Evolutionary conservation across 164 flowering plant species (phyloP).

Genomic region (Chimonanthus salicifolius): DNA sequence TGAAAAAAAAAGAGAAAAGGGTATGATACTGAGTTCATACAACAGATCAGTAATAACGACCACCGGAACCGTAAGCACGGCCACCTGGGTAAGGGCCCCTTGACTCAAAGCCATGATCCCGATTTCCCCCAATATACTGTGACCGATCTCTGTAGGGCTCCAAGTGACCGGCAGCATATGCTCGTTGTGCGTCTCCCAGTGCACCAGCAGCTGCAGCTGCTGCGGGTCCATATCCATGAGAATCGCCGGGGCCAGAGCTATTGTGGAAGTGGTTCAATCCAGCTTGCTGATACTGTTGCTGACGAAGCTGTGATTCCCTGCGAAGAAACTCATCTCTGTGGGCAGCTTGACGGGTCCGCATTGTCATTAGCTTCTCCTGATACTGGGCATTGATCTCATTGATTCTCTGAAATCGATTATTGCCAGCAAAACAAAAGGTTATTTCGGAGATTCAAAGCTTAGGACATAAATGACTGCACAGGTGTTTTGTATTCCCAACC

Average conservation of each 20-base stretch:
- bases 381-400: constrained; percentile 39
- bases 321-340: constrained; percentile 55
- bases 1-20: neutral
- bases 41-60: constrained; percentile 44
- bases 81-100: constrained; percentile 62
- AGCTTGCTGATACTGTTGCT: constrained; percentile 45
- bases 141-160: constrained; percentile 55
- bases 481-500: neutral
- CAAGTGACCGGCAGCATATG: constrained; percentile 30
- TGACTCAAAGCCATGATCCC: constrained; percentile 51
- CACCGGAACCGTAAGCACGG: constrained; percentile 44
- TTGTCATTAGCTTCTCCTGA: constrained; percentile 41
- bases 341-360: constrained; percentile 43
- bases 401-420: constrained; percentile 34
- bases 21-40: neutral
- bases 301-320: constrained; percentile 39
- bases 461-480: neutral
- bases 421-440: neutral
- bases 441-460: neutral
- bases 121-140: constrained; percentile 34
- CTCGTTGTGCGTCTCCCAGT: constrained; percentile 31
- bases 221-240: constrained; percentile 30
- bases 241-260: constrained; percentile 28
- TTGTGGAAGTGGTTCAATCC: constrained; percentile 25
- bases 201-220: constrained; percentile 8